Base-by-base conservation (phyloP, 495 filamentous ascomycete species). In the Durotheca rogersii region DNA sequence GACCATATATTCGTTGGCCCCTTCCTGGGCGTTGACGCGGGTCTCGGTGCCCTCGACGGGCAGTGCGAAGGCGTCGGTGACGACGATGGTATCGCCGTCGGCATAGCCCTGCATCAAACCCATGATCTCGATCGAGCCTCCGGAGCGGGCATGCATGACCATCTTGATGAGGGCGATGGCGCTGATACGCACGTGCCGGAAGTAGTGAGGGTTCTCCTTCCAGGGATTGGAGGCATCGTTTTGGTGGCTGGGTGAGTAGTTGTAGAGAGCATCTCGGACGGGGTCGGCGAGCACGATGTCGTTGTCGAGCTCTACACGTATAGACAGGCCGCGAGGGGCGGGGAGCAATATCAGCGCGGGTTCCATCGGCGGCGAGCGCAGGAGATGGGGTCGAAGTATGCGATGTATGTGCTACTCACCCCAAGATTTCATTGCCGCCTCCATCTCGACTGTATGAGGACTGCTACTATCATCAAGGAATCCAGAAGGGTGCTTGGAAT, bases 41-140 rank as follows among this genome's bases (percentile, higher is more conserved):
- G 94, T 99, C 69, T 99, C 94, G 11, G 94, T 99, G 11, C 94
- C 94, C 62, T 97, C 94, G 36, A 99, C 94, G 0, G 94, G 94
- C 34, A 99, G 78, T 1, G 90, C 83, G 69, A 96, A 93, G 11
- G 90, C 88, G 65, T 99, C 94, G 3, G 90, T 97, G 9, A 99
- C 86, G 36, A 99, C 83, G 61, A 99, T 86, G 3, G 89, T 88
- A 45, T 84, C 77, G 40, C 87, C 81, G 35, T 84, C 78, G 23
- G 95, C 87, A 64, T 94, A 93, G 30, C 94, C 94, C 71, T 96
- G 89, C 94, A 99, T 97, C 59, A 99, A 70, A 36, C 94, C 94
- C 94, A 99, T 99, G 34, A 99, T 80, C 69, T 99, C 94, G 47
- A 97, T 77, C 1, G 83, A 82, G 12, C 93, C 92, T 39, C 94